Base-by-base conservation (phyloP, 2,329 filamentous ascomycete species). In the Cercospora sp. region DNA sequence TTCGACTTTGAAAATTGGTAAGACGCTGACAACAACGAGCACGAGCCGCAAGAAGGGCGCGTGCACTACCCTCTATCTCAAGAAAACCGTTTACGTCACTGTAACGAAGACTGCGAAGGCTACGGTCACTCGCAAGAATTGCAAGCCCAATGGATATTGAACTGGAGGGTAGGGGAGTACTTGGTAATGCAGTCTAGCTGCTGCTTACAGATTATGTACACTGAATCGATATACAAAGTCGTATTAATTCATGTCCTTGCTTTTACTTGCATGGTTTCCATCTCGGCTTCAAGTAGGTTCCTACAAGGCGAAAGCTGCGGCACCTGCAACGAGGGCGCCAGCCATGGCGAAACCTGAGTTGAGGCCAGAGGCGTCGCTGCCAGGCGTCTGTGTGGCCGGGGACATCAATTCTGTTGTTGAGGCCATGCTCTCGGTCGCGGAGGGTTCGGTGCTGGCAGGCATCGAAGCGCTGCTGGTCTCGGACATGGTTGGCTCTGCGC, bases 271-370 rank as follows among this genome's bases (percentile, higher is more conserved):
- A 59, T 37, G 1, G 2, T 37, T 18, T 37, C 3, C 55, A 32
- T 32, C 8, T 32, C 13, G 24, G 18, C 45, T 24, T 3, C 16
- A 18, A 13, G 6, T 32, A 13, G 3, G 1, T 37, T 16, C n/a
- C 30, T 66, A 66, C 59, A 66, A 30, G 2, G 55, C 65, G 55
- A 66, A 66, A 30, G 65, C 65, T 13, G 45, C 43, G 21, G 49
- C 65, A 49, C 59, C 65, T 28, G 59, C 65, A 43, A 40, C 34
- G 3, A 66, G 45, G 6, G 65, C 65, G n/a, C 59, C 65, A 10
- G 45, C 59, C 65, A 66, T 58, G 5, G 66, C 66, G 51, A 59
- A 40, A 16, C 51, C 62, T 2, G 66, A 63, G 2, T 45, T 32
- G 30, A 67, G 37, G 40, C 61, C 53, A 51, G 61, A 49, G 7